These are phyloP conservation scores for Bipolaris gigantea DNA, from an alignment of 2,329 filamentous ascomycete species.

Conservation along the genomic window DNA sequence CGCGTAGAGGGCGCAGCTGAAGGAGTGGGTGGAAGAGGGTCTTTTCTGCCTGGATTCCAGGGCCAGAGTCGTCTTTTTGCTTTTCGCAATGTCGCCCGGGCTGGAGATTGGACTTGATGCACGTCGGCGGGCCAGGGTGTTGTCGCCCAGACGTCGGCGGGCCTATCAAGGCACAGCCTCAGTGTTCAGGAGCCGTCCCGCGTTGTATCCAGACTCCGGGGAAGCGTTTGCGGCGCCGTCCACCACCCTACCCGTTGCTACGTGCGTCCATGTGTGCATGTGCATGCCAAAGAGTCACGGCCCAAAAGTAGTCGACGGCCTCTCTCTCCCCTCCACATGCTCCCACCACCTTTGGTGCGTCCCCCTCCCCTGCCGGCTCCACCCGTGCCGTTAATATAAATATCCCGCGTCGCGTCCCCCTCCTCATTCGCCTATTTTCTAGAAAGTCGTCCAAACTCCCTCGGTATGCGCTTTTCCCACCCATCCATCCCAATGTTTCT, in stretches of 20 bases:
- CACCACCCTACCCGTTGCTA: slow-evolving; percentile 21
- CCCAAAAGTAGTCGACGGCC: slow-evolving; percentile 25
- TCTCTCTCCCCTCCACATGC: slow-evolving; percentile 24
- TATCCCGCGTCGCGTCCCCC: slow-evolving; percentile 16
- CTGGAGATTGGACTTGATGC: slow-evolving; percentile 5
- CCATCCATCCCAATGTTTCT: slow-evolving; percentile 13
- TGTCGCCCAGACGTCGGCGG: slow-evolving; percentile 4
- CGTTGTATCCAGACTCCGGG: slow-evolving; percentile 25
- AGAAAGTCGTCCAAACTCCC: slow-evolving; percentile 23
- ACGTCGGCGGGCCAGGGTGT: slow-evolving; percentile 7
- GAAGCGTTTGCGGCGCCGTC: slow-evolving; percentile 21
- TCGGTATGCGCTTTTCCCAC: slow-evolving; percentile 38
- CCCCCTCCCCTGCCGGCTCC: slow-evolving; percentile 10
- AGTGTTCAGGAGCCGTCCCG: slow-evolving; percentile 10
- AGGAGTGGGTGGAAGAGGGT: neutral
- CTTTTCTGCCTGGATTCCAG: slow-evolving; percentile 1
- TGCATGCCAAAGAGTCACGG: slow-evolving; percentile 35
- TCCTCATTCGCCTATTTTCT: slow-evolving; percentile 16
- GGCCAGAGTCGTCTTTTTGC: slow-evolving; percentile 7
- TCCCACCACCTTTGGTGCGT: slow-evolving; percentile 18
- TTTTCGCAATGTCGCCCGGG: slow-evolving; percentile 7
- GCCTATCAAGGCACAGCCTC: slow-evolving; percentile 18
- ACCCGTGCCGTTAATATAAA: slow-evolving; percentile 20
- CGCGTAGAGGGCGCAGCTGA: neutral
- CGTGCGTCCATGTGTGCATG: slow-evolving; percentile 13